Conservation (phyloP, 805 yeast species). For the Cyberlindnera mrakii region DNA sequence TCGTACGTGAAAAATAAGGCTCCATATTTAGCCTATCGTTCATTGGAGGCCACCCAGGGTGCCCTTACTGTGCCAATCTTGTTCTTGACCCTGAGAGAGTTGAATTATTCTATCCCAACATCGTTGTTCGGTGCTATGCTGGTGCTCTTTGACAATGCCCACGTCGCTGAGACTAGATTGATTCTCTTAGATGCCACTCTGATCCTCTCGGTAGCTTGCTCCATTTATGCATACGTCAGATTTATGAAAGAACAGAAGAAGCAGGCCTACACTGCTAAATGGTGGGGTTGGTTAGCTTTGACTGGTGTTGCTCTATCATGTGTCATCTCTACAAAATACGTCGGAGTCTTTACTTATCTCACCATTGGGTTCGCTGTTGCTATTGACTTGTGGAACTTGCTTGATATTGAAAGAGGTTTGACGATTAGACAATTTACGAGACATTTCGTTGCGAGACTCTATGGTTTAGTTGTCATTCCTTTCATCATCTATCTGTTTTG, state of each 20-base stretch:
- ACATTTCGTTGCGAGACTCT: slow-evolving; percentile 73
- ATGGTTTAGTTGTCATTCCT: slow-evolving; percentile 72
- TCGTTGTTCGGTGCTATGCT: slow-evolving; percentile 70
- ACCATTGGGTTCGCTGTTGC: slow-evolving; percentile 84
- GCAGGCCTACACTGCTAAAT: slow-evolving; percentile 55
- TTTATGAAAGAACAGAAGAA: slow-evolving; percentile 64
- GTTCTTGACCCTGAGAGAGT: slow-evolving; percentile 79
- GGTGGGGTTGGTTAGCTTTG: slow-evolving; percentile 84
- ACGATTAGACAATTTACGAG: slow-evolving; percentile 47
- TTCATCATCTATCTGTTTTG: slow-evolving; percentile 76
- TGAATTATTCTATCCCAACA: slow-evolving; percentile 73
- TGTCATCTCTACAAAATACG: slow-evolving; percentile 93
- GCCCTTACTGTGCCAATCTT: slow-evolving; percentile 76
- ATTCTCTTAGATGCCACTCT: slow-evolving; percentile 89
- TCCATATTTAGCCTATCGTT: slow-evolving; percentile 81
- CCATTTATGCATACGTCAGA: slow-evolving; percentile 72
- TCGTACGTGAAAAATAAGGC: slow-evolving; percentile 71
- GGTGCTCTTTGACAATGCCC: slow-evolving; percentile 86
- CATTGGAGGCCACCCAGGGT: slow-evolving; percentile 76
- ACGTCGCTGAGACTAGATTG: slow-evolving; percentile 82
- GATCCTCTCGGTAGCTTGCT: slow-evolving; percentile 73
- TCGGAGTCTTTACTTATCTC: slow-evolving; percentile 87
- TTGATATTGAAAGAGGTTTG: slow-evolving; percentile 67
- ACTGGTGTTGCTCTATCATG: slow-evolving; percentile 87
- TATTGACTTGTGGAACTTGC: slow-evolving; percentile 81